Evolutionary conservation across 2,329 filamentous ascomycete genomes (phyloP).

Genomic region (Diplodia intermedia): DNA sequence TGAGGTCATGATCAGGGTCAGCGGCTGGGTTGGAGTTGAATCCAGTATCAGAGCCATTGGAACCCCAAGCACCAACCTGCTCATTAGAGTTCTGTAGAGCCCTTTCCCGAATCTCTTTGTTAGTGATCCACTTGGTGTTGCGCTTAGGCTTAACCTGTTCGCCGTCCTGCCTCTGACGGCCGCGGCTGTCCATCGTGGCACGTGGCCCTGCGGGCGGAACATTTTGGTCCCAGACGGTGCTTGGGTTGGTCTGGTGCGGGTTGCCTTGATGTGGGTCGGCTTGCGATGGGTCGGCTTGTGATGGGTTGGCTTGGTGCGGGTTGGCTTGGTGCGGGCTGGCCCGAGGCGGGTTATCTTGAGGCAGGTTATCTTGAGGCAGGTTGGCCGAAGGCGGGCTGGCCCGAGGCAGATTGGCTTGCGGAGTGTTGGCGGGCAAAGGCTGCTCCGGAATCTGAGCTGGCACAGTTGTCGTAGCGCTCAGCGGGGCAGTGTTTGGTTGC

Average conservation of each 20-base stretch:
- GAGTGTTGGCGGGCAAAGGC: too few species aligned
- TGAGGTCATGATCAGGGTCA: conserved; percentile 39
- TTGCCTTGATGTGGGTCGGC: too few species aligned
- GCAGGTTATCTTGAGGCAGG: too few species aligned
- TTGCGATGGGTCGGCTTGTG: too few species aligned
- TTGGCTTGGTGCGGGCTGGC: too few species aligned
- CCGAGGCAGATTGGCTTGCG: neutral
- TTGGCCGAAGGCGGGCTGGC: neutral
- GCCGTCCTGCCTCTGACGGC: neutral
- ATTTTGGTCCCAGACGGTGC: neutral
- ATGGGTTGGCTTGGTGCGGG: too few species aligned
- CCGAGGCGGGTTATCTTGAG: too few species aligned
- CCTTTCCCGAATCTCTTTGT: conserved; percentile 31
- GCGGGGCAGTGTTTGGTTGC: neutral
- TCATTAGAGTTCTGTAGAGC: neutral
- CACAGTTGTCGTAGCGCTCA: neutral
- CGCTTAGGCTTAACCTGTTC: neutral
- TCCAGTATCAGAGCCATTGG: neutral
- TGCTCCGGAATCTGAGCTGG: neutral
- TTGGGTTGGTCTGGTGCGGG: neutral
- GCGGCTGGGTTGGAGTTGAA: conserved; percentile 16
- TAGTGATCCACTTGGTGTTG: conserved; percentile 16
- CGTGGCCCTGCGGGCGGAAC: neutral
- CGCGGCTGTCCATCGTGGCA: neutral
- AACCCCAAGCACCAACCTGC: neutral